Base-by-base conservation (phyloP, 1,139 yeast genomes). In the Hyphopichia buzzinii region DNA sequence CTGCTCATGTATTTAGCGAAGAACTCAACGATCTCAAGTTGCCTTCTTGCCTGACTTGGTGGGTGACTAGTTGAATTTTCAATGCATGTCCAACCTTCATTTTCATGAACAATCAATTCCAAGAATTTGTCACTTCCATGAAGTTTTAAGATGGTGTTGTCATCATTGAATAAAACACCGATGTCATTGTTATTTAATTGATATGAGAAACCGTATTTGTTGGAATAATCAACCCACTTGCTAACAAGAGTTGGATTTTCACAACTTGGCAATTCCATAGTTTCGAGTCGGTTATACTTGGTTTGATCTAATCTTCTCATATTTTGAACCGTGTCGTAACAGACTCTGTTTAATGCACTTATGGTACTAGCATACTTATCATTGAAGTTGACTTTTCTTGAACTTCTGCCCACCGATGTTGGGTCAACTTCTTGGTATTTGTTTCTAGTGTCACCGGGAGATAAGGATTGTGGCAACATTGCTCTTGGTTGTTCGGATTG, bases 171-270 rank as follows among this genome's bases (percentile, higher is more conserved):
- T 40, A 85, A 70, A 8, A 89, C 96, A n/a, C 97, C 97, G 42
- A 88, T 86, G 48, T 86, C 88, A 42, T 89, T 94, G 39, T 90
- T 85, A 24, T 92, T 86, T 38, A 92, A 67, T 58, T 92, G 96
- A 59, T 92, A 92, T 5, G 96, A 87, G 53, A 94, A 84, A 1
- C 99, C 99, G 60, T 90, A 95, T 55, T 86, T 88, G 64, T 90
- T 89, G 29, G 96, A 86, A 58, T 92, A 92, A 59, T 94, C 98
- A 22, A 94, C 98, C 99, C 99, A 94, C 58, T 90, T 90, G 44
- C 95, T 84, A 34, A 92, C 83, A 43, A 87, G 78, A 12, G 83
- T 75, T 11, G 92, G 92, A 45, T 78, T 77, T 48, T 75, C 81
- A 47, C 77, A 71, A 16, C 62, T 54, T 30, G 75, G 75, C 37